Evolutionary conservation across 805 yeast genomes (phyloP), one percentile per base, ranked within the genome.

Genomic region (Metschnikowia rubicola): DNA sequence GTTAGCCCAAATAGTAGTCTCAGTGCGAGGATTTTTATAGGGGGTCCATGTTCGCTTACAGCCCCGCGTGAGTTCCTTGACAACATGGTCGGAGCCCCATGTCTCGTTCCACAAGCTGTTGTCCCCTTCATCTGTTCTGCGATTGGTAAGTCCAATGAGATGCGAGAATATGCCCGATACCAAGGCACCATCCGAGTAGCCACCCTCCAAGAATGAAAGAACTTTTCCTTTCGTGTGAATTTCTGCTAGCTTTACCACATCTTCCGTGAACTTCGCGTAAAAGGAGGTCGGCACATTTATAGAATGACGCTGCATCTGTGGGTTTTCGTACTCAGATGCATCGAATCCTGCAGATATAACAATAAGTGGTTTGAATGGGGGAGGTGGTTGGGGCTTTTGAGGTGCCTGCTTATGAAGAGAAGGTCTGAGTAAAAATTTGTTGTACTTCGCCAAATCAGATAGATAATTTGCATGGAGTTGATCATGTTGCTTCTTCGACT

Each of bases 301-400:
- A 0, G 81, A 80, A 62, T 88, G 96, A 44, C 96, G 71, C 64
- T 88, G 96, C 96, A 88, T 88, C 41, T 83, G 79, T n/a, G 80
- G 79, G 48, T 82, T 83, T 60, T 88, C 96, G 63, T 78, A 83
- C 61, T 88, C 96, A 13, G 87, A 81, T 2, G 94, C 95, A 66
- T 88, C 96, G 62, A 88, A 88, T 2, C 96, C 96, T 0, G 96
- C 91, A 37, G 95, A 86, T 1, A 88, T 73, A n/a, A 84, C 75
- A 3, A 88, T 79, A 49, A 87, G 55, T 10, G 78, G 75, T 50
- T 69, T 70, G 56, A 68, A 71, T 0, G 68, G 64, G 8, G 60
- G 66, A 5, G 75, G 76, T 5, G 72, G 67, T 2, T 42, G 50
- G 19, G 72, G 74, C 48, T 67, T 61, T 13, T 47, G 44, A 10